Percentiles rank a stretch among this genome's conserved stretches.
Evolutionary conservation across 2,329 filamentous ascomycete species (phyloP).

Genomic region (Xylaria sp.): DNA sequence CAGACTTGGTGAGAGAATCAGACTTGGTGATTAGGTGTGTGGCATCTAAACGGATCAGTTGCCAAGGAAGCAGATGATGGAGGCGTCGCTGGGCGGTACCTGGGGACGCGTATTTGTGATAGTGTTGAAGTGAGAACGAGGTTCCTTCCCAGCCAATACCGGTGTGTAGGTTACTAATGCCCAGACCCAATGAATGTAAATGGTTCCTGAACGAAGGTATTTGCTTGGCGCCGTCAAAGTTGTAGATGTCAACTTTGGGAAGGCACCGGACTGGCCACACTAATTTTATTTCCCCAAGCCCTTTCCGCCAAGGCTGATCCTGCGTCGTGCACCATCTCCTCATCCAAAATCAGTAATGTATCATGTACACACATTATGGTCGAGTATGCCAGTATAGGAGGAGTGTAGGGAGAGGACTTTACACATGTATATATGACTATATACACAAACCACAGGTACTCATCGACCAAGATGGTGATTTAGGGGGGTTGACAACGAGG

Average conservation of each 20-base stretch:
- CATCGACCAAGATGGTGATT: background rate
- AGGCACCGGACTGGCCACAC: background rate
- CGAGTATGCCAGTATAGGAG: slow-evolving; percentile 2
- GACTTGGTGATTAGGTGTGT: too few species aligned
- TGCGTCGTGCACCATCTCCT: background rate
- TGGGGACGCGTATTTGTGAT: too few species aligned
- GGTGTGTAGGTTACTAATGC: background rate
- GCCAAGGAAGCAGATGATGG: too few species aligned
- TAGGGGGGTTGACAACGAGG: background rate
- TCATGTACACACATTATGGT: background rate
- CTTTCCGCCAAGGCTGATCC: background rate
- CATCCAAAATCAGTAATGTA: background rate
- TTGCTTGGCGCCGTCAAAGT: too few species aligned
- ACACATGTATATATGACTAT: slow-evolving; percentile 1
- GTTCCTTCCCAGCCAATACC: too few species aligned
- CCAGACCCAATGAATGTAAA: background rate
- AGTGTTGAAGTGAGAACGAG: too few species aligned
- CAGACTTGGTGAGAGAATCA: too few species aligned
- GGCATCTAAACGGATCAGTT: too few species aligned
- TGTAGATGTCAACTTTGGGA: background rate
- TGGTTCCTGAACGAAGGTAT: background rate
- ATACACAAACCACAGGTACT: background rate
- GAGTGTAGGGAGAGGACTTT: background rate
- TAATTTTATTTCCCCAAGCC: background rate
- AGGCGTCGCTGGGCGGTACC: too few species aligned